Percentiles rank a stretch among this genome's conserved stretches.
Conservation (phyloP, 345 rosid genomes). For the Sonneratia caseolaris region DNA sequence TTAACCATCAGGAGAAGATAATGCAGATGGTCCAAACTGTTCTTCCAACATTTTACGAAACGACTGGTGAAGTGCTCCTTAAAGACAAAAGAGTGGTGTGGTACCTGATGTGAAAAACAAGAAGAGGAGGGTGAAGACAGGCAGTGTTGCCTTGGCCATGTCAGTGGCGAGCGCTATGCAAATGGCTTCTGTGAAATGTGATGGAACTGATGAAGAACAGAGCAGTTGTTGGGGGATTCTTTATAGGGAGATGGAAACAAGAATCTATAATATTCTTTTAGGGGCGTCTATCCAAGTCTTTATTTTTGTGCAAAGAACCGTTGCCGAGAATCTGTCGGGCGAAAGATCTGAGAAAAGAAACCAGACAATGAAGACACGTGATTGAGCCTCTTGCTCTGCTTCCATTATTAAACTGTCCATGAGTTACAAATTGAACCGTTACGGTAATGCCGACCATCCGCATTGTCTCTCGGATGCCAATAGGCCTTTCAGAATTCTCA, state of each 20-base stretch:
- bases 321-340: not conserved
- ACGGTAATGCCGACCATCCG: not conserved
- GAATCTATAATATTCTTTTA: not conserved
- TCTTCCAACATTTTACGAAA: not conserved
- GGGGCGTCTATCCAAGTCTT: not conserved
- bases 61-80: not conserved
- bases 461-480: not conserved
- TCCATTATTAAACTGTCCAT: not conserved
- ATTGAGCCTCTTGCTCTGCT: not conserved
- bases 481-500: not conserved
- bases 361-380: not conserved
- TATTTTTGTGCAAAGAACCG: not conserved
- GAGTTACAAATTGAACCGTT: not conserved
- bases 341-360: not conserved
- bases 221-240: not conserved
- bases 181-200: not conserved
- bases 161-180: not conserved
- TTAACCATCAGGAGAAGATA: not conserved
- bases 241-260: not conserved
- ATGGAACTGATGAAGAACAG: constrained; percentile 1
- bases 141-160: constrained; percentile 16
- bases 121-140: constrained; percentile 13
- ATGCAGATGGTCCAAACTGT: not conserved
- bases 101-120: constrained; percentile 26
- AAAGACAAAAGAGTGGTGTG: no score